Evolutionary conservation across 2,329 filamentous ascomycete genomes (phyloP), one percentile per base, ranked within the genome.

Genomic region (Westerdykella aurantiaca): DNA sequence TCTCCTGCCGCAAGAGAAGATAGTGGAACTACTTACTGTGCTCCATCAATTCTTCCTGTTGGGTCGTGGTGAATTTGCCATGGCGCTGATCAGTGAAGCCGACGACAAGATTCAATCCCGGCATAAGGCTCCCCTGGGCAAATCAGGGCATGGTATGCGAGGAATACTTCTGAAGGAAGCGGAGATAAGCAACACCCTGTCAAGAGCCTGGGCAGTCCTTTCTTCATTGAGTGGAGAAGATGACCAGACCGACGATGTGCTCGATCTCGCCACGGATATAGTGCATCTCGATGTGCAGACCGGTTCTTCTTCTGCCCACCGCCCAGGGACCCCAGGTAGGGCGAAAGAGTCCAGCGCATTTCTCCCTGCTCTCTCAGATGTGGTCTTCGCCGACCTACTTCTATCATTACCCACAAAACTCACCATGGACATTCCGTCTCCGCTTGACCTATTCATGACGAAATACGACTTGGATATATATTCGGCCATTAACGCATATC

Each of bases 21-120:
- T 95, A 4, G 72, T 88, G 5, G 84, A 93, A 51, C 81, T 86
- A 39, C 72, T 97, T 12, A 80, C 81, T 22, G 74, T 96, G 7
- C 74, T 96, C 1, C 79, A 90, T 38, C 83, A 93, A 44, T 96
- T 95, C 68, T 88, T 96, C 53, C 76, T 98, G 2, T 76, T 98
- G 0, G 85, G 86, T 1, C 80, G 88, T 29, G 91, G 91, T 41
- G 93, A 97, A 64, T 98, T 98, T 64, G 88, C 90, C 16, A 82
- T 93, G 68, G 84, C 86, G 0, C 69, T 98, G 21, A 88, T 94
- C 1, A 80, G 84, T 31, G 87, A 96, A 69, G 88, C 91, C 1
- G 88, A 96, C 53, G 80, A 85, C 43, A 85, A 82, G 53, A 78
- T 93, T 18, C 78, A 81, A n/a, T 82, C 80, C 51, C 81, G 88